phyloP scores from a whole-genome alignment of 140 eudicot genomes.

The Bidens hawaiensis region DNA sequence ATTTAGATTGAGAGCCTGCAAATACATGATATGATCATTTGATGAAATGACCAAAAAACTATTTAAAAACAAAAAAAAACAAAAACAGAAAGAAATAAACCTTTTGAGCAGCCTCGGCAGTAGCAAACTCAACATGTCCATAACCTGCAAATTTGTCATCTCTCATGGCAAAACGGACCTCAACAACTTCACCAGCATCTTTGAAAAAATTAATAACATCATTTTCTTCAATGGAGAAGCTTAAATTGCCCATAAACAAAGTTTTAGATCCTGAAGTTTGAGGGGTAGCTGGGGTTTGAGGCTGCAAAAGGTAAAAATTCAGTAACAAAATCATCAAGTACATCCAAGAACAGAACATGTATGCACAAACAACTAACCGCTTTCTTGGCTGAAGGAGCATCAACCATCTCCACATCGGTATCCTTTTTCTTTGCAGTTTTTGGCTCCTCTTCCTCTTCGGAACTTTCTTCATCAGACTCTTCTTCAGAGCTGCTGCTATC shows the following conservation, averaged over 20 bases:
- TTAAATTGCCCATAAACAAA: constrained; percentile 76
- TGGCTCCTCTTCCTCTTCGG: constrained; percentile 56
- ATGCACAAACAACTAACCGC: constrained; percentile 37
- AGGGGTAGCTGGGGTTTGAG: constrained; percentile 70
- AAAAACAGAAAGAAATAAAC: constrained; percentile 16
- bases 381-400: constrained; percentile 54
- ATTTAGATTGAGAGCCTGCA: constrained; percentile 66
- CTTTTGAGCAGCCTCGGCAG: constrained; percentile 67
- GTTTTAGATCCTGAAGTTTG: constrained; percentile 66
- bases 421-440: constrained; percentile 47
- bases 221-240: constrained; percentile 42
- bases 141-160: constrained; percentile 73
- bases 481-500: constrained; percentile 33
- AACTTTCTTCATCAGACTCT: constrained; percentile 40
- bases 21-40: neutral
- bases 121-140: constrained; percentile 86
- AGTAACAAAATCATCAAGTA: neutral
- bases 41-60: neutral
- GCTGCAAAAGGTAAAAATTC: constrained; percentile 33
- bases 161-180: constrained; percentile 57
- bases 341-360: neutral
- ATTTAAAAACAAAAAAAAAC: neutral
- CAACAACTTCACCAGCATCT: constrained; percentile 61
- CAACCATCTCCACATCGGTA: constrained; percentile 65
- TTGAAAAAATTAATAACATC: constrained; percentile 71